Percentiles rank a stretch among this genome's conserved stretches.
Conservation (phyloP, 805 yeast genomes). For the Monosporozyma yasuniensis region DNA sequence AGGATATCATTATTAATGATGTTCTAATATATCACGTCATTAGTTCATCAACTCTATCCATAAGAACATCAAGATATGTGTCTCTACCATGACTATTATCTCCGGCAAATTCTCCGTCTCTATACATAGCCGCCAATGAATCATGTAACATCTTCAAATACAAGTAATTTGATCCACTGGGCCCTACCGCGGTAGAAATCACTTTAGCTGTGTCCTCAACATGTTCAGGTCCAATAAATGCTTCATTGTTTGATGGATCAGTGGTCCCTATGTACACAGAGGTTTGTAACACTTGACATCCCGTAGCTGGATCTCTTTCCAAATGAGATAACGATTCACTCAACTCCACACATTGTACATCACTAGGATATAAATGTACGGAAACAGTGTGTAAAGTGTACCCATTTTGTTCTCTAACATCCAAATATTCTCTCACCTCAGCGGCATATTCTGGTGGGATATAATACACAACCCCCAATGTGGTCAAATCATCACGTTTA, state of each 20-base stretch:
- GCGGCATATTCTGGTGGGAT: constrained; percentile 55
- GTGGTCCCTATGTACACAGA: constrained; percentile 76
- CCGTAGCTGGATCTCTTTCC: constrained; percentile 21
- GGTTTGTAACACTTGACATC: constrained; percentile 42
- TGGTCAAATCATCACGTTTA: constrained; percentile 38
- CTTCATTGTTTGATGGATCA: constrained; percentile 44
- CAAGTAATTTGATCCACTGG: constrained; percentile 73
- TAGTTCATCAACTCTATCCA: constrained; percentile 21
- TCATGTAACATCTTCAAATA: constrained; percentile 50
- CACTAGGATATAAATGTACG: constrained; percentile 39
- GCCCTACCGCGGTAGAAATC: constrained; percentile 55
- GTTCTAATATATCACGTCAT: neutral
- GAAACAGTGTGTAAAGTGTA: constrained; percentile 61
- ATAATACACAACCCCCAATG: constrained; percentile 80
- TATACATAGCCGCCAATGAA: constrained; percentile 36
- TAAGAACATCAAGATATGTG: constrained; percentile 34
- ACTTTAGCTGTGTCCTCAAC: constrained; percentile 49
- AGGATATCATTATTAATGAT: neutral
- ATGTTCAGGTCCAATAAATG: constrained; percentile 78
- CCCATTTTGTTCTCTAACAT: constrained; percentile 83
- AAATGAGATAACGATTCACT: constrained; percentile 13
- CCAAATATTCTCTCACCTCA: constrained; percentile 60
- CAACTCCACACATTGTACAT: constrained; percentile 21
- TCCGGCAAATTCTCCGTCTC: constrained; percentile 4
- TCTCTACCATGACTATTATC: constrained; percentile 24